phyloP scores from a whole-genome alignment of 257 asterid species.

The Catharanthus roseus region DNA sequence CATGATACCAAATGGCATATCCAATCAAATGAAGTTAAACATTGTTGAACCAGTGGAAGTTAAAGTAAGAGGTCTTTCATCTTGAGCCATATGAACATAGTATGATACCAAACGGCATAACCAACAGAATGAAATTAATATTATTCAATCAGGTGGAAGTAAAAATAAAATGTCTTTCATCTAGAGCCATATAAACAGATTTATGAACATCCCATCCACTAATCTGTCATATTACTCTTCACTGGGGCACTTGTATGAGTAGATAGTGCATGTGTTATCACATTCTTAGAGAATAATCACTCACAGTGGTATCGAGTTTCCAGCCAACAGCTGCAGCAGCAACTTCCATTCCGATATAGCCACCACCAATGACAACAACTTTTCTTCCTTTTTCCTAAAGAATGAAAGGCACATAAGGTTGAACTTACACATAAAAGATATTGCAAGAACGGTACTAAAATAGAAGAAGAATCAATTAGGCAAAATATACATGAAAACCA shows the following conservation, averaged over 20 bases:
- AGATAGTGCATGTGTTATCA: background rate
- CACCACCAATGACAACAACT: constrained; percentile 92
- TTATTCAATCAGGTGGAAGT: background rate
- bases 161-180: too few relatives aligned
- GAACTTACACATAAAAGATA: background rate
- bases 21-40: background rate
- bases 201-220: background rate
- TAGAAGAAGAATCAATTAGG: background rate
- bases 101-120: background rate
- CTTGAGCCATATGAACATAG: background rate
- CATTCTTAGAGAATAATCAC: constrained; percentile 15
- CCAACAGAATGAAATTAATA: too few relatives aligned
- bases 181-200: background rate
- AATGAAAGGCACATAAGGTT: background rate
- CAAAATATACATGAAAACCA: background rate
- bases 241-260: background rate
- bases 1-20: background rate
- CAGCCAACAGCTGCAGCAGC: constrained; percentile 96
- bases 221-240: background rate
- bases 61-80: too few relatives aligned
- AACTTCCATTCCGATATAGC: constrained; percentile 98
- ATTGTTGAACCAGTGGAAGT: background rate
- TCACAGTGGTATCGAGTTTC: constrained; percentile 93
- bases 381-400: constrained; percentile 74
- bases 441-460: background rate